A percentile compares a stretch with the other conserved stretches of the same genome.
phyloP scores from a whole-genome alignment of 192 early-diverging fungal genomes.

The Backusella australiensis region DNA sequence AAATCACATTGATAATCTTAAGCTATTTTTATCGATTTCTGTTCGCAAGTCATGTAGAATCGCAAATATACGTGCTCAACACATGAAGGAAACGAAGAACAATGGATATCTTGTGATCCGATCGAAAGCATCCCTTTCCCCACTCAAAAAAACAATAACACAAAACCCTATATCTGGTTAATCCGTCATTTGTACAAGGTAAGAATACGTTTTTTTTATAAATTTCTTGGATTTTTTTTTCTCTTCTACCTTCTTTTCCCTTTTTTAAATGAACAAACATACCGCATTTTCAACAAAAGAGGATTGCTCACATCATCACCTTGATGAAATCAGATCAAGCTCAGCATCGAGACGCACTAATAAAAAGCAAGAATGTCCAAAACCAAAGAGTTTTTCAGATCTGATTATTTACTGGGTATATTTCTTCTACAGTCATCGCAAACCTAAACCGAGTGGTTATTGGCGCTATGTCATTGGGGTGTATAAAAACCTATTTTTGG shows the following conservation, averaged over 20 bases:
- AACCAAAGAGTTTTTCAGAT: background rate
- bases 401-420: background rate
- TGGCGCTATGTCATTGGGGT: background rate
- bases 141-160: no score
- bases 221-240: background rate
- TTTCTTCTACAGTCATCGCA: background rate
- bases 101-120: no score
- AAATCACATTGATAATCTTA: no score
- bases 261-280: background rate
- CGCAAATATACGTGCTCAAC: no score
- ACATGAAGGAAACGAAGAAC: no score
- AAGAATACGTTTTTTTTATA: no score
- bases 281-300: background rate
- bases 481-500: slow-evolving; percentile 30
- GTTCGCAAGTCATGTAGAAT: no score
- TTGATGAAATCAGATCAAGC: background rate
- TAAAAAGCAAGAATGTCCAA: background rate
- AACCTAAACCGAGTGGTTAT: slow-evolving; percentile 7
- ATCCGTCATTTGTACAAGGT: background rate
- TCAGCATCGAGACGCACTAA: background rate
- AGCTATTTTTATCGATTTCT: no score
- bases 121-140: no score
- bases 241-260: background rate
- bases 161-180: background rate
- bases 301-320: background rate